Percentiles rank a stretch among this genome's conserved stretches.
Conservation (phyloP, 768 basidiomycete species). For the Naganishia onofrii region DNA sequence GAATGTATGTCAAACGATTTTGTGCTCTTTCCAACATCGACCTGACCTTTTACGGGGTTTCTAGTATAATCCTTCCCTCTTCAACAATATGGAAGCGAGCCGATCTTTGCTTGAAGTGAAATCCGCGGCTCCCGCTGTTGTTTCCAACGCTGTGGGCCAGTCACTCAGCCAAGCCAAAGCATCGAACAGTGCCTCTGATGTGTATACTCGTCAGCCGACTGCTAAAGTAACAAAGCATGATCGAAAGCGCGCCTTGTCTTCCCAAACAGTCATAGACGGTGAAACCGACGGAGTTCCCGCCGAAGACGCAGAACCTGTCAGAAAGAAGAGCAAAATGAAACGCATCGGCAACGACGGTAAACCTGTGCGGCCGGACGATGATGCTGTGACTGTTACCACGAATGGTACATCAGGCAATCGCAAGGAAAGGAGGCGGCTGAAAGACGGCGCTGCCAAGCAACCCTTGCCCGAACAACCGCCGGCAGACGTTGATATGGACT, state of each 20-base stretch:
- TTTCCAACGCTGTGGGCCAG: neutral
- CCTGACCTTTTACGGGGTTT: neutral
- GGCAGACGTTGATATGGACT: conserved; percentile 19
- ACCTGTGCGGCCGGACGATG: neutral
- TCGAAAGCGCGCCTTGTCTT: neutral
- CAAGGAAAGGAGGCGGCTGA: neutral
- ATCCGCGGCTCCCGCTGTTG: neutral
- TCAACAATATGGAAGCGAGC: conserved; percentile 9
- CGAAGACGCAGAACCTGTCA: neutral
- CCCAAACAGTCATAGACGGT: neutral
- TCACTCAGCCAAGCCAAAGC: neutral
- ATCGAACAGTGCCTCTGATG: neutral
- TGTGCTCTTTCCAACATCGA: neutral
- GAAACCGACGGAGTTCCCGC: neutral
- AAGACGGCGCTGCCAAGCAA: neutral
- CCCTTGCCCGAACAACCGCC: neutral
- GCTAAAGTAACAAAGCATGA: neutral
- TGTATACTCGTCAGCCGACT: neutral
- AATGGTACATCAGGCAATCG: neutral
- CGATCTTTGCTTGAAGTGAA: neutral
- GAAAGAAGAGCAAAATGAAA: conserved; percentile 2
- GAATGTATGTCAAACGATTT: neutral
- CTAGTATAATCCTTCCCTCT: conserved; percentile 15
- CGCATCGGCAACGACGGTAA: conserved; percentile 21
- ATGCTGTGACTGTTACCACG: conserved; percentile 15